phyloP scores from a whole-genome alignment of 257 asterid genomes.

The Solanum arcanum region DNA sequence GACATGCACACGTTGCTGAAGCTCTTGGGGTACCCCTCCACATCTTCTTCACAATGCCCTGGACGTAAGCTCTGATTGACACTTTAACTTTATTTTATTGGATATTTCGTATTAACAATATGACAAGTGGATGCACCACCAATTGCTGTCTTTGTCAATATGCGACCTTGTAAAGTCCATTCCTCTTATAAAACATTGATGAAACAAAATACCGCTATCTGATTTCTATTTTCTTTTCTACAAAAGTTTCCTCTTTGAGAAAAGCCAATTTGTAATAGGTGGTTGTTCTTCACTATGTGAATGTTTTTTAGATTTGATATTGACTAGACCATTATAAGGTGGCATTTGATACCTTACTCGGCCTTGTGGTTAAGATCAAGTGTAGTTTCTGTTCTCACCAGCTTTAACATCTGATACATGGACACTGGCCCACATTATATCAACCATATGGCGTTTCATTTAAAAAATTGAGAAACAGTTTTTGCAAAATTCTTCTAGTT shows the following conservation, averaged over 20 bases:
- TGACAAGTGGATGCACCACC: not conserved
- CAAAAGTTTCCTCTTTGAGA: not conserved
- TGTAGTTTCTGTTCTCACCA: conserved; percentile 28
- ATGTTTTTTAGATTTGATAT: not conserved
- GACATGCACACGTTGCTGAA: conserved; percentile 97
- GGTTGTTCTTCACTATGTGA: not conserved
- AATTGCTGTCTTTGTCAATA: not conserved
- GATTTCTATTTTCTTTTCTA: not conserved
- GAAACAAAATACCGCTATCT: not conserved
- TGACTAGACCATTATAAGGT: not conserved
- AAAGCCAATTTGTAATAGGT: not conserved
- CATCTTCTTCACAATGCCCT: conserved; percentile 99
- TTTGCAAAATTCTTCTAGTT: not conserved
- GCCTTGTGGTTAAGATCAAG: conserved; percentile 37
- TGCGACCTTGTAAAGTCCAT: not conserved
- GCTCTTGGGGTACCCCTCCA: conserved; percentile 96
- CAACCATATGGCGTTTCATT: not conserved
- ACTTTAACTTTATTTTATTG: not conserved
- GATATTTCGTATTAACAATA: not conserved
- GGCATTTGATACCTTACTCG: not conserved
- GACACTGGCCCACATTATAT: not conserved
- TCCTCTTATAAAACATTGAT: not conserved
- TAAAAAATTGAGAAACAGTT: not conserved
- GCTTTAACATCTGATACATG: conserved; percentile 20
- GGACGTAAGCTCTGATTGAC: conserved; percentile 70